Evolutionary conservation across 352 stramenopile species (phyloP), one percentile per base, ranked within the genome.

Genomic region (Phytophthora aleatoria): DNA sequence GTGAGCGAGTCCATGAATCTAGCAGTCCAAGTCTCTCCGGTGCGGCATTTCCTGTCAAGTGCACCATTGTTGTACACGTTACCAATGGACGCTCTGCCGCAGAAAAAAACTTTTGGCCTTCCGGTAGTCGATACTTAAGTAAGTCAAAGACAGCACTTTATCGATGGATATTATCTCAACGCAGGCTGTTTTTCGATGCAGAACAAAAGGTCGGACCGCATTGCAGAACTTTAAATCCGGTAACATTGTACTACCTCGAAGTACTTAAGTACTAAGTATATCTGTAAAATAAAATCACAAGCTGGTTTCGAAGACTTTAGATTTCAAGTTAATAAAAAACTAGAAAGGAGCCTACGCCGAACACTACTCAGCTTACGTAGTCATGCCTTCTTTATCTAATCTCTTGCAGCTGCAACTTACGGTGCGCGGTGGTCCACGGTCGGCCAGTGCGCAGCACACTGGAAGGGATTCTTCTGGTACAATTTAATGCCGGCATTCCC

Each of bases 381-480:
- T 20, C 20, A 20, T 20, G 20, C 20, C 20, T 20, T 20, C 20
- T 20, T 20, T 0, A 20, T 20, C 20, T 20, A 20, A 20, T 20
- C 20, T 20, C 20, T 20, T 20, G 20, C 35, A n/a, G 35, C 35
- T 41, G 35, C 16, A 12, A 4, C 31, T 52, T 55, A 64, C 16
- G 45, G 45, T 15, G 48, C 30, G 52, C 51, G 44, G 36, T 68
- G 60, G 36, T 68, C 60, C 24, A 62, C 35, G 7, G 36, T 33
- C 13, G 26, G 35, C 58, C 58, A 66, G n/a, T 49, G 39, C 13
- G 20, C 12, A n/a, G 47, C 20, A 52, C 60, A 67, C 16, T 49
- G 48, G 45, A 69, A 64, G 1, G 61, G 54, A 31, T 64, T 31
- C 10, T 53, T 63, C 30, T 69, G 53, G 54, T 69, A 69, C 36